Conservation (phyloP, 768 basidiomycete genomes). For the Rubroboletus satanas region DNA sequence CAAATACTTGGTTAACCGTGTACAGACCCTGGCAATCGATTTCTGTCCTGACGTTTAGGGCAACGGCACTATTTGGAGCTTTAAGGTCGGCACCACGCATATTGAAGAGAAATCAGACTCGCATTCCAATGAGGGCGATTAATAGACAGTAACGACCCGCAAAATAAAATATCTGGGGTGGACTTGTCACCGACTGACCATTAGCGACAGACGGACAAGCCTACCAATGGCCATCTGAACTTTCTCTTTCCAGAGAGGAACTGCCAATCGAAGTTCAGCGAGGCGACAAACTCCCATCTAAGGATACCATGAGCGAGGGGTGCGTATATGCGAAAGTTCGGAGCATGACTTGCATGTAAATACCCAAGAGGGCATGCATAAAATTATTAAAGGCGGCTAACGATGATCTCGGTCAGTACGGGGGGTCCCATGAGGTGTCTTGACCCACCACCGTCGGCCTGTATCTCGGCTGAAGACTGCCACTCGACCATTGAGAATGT, state of each 20-base stretch:
- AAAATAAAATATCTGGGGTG: slow-evolving; percentile 60
- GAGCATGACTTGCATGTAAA: slow-evolving; percentile 51
- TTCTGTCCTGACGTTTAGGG: slow-evolving; percentile 54
- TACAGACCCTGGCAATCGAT: slow-evolving; percentile 67
- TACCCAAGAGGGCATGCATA: slow-evolving; percentile 55
- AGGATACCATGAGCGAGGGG: not conserved
- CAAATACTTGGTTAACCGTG: slow-evolving; percentile 63
- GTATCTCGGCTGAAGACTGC: slow-evolving; percentile 46
- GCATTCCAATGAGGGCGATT: slow-evolving; percentile 69
- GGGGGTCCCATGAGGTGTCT: not conserved
- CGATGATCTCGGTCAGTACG: slow-evolving; percentile 6
- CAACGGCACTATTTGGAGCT: slow-evolving; percentile 41
- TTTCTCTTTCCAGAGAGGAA: slow-evolving; percentile 51
- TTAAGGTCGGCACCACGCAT: not conserved
- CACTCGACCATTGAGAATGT: slow-evolving; percentile 50
- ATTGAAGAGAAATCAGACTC: slow-evolving; percentile 23
- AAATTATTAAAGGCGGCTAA: slow-evolving; percentile 43
- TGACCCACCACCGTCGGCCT: slow-evolving; percentile 43
- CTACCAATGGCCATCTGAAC: slow-evolving; percentile 68
- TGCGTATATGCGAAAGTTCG: slow-evolving; percentile 5
- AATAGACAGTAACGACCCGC: slow-evolving; percentile 62
- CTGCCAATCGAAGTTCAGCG: slow-evolving; percentile 62
- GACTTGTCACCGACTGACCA: not conserved
- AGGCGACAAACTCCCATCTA: slow-evolving; percentile 68
- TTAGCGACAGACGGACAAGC: not conserved